Evolutionary conservation across 2,329 filamentous ascomycete genomes (phyloP).

Genomic region (Diaporthe amygdali): DNA sequence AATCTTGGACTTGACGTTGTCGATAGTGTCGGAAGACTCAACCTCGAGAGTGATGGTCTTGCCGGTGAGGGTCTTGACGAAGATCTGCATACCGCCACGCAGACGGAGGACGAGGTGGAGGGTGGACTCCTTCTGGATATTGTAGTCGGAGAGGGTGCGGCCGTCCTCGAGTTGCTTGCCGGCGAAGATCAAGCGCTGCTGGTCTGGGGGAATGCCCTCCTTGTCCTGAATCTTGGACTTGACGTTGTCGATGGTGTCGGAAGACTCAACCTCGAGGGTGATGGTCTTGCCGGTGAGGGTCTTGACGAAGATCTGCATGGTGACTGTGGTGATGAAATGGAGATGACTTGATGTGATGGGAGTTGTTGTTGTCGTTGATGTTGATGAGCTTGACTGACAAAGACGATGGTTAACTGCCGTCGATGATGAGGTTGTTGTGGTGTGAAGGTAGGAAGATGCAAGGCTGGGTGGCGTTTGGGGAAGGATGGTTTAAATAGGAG

Average conservation of each 20-base stretch:
- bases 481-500: slow-evolving; percentile 14
- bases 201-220: slow-evolving; percentile 94
- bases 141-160: slow-evolving; percentile 89
- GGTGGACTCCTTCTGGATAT: slow-evolving; percentile 92
- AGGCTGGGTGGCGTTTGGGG: not conserved
- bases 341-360: slow-evolving; percentile 71
- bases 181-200: slow-evolving; percentile 95
- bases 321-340: slow-evolving; percentile 47
- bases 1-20: slow-evolving; percentile 95
- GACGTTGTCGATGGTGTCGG: slow-evolving; percentile 93
- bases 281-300: slow-evolving; percentile 94
- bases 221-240: slow-evolving; percentile 98
- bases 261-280: slow-evolving; percentile 86
- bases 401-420: not conserved
- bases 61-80: slow-evolving; percentile 85
- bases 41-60: slow-evolving; percentile 96
- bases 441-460: not conserved
- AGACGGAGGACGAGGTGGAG: slow-evolving; percentile 87
- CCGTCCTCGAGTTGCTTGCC: slow-evolving; percentile 97
- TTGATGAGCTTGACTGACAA: not conserved
- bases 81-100: slow-evolving; percentile 89
- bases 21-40: slow-evolving; percentile 87
- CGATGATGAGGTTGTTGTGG: not conserved
- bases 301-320: slow-evolving; percentile 78
- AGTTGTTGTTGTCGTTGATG: slow-evolving; percentile 56